Percentiles rank a stretch among this genome's conserved stretches.
Evolutionary conservation across 257 asterid species (phyloP).

Genomic region (Buddleja alternifolia): DNA sequence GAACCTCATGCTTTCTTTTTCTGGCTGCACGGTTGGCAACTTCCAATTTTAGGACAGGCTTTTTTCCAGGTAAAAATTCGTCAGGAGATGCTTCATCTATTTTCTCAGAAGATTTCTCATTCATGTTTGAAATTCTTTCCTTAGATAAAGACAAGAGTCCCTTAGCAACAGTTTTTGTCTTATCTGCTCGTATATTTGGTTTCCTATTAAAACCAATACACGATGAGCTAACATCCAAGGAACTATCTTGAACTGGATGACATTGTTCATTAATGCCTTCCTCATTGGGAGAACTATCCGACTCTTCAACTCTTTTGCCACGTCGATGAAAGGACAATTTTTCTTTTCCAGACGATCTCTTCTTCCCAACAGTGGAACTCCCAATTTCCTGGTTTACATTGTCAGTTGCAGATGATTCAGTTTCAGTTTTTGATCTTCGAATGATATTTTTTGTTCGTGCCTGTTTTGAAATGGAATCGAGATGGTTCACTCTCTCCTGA

Average conservation of each 20-base stretch:
- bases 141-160: constrained; percentile 36
- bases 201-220: constrained; percentile 27
- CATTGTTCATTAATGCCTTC: constrained; percentile 30
- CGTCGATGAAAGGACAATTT: constrained; percentile 37
- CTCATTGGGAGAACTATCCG: constrained; percentile 35
- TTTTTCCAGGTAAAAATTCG: constrained; percentile 32
- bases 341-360: constrained; percentile 49
- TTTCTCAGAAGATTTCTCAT: constrained; percentile 42
- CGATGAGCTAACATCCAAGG: constrained; percentile 40
- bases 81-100: constrained; percentile 36
- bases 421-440: constrained; percentile 50
- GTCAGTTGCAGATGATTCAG: constrained; percentile 42
- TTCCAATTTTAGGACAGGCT: constrained; percentile 37
- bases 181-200: constrained; percentile 29
- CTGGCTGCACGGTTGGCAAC: constrained; percentile 39
- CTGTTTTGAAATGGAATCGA: constrained; percentile 49
- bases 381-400: constrained; percentile 38
- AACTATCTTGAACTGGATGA: constrained; percentile 40
- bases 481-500: constrained; percentile 36
- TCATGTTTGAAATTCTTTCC: constrained; percentile 32
- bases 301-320: constrained; percentile 37
- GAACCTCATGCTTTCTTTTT: constrained; percentile 49
- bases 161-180: constrained; percentile 33
- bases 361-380: constrained; percentile 45
- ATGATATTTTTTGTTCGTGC: constrained; percentile 51